phyloP scores from a whole-genome alignment of 176 grass and related monocot genomes.

The Cymbopogon citratus region DNA sequence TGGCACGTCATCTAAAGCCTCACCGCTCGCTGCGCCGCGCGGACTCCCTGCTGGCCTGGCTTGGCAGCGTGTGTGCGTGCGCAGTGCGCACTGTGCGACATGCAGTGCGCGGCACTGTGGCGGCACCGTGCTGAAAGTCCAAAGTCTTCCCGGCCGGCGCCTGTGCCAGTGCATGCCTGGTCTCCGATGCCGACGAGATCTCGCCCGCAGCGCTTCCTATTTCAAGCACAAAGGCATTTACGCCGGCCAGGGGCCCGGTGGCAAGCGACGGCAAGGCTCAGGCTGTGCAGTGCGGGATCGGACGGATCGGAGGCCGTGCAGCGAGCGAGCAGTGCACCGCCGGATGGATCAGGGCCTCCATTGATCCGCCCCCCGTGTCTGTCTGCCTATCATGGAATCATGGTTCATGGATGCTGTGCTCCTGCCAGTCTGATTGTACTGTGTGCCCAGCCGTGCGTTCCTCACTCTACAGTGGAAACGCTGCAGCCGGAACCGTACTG shows the following conservation, averaged over 20 bases:
- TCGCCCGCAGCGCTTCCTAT: constrained; percentile 9
- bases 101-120: constrained; percentile 26
- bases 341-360: too few relatives aligned
- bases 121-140: constrained; percentile 19
- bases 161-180: background rate
- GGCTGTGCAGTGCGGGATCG: too few relatives aligned
- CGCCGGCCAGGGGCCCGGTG: background rate
- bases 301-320: too few relatives aligned
- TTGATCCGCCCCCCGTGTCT: background rate
- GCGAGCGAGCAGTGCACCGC: too few relatives aligned
- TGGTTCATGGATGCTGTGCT: background rate
- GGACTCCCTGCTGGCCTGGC: background rate
- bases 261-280: too few relatives aligned
- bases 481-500: background rate
- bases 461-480: background rate
- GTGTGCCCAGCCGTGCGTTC: background rate
- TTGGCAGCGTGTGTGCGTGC: background rate
- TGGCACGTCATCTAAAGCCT: constrained; percentile 13
- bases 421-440: background rate
- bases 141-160: too few relatives aligned
- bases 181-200: constrained; percentile 18
- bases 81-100: background rate
- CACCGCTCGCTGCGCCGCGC: background rate
- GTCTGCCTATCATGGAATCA: background rate
- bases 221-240: constrained; percentile 30